phyloP scores from a whole-genome alignment of 192 early-diverging fungal genomes.

The Funneliformis geosporum region DNA sequence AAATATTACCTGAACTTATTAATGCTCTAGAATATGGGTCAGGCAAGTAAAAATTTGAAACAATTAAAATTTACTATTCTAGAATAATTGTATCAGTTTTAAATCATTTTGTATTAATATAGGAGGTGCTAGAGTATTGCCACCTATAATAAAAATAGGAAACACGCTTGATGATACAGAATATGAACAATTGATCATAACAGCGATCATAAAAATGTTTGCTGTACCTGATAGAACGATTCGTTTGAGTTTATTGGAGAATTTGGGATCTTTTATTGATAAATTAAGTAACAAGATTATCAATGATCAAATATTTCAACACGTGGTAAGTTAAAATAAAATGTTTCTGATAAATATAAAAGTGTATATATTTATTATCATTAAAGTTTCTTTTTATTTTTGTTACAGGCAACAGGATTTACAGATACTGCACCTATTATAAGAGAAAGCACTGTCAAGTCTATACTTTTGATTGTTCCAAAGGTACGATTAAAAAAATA shows the following conservation, averaged over 20 bases:
- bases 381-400: not conserved
- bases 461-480: conserved; percentile 71
- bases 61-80: not conserved
- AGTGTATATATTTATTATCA: conserved; percentile 4
- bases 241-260: conserved; percentile 83
- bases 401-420: conserved; percentile 75
- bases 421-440: conserved; percentile 85
- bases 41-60: conserved; percentile 37
- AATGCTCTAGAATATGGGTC: conserved; percentile 81
- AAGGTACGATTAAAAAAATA: conserved; percentile 48
- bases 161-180: conserved; percentile 68
- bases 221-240: conserved; percentile 83
- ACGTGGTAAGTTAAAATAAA: conserved; percentile 59
- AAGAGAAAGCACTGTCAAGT: conserved; percentile 89
- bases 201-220: conserved; percentile 84
- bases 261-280: conserved; percentile 70
- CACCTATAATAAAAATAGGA: conserved; percentile 86
- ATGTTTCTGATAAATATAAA: not conserved
- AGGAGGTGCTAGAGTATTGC: conserved; percentile 71
- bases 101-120: not conserved
- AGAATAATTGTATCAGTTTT: not conserved
- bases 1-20: conserved; percentile 90
- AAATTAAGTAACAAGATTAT: conserved; percentile 68
- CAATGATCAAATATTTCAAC: conserved; percentile 82
- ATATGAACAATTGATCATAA: conserved; percentile 69